Conservation (phyloP, 352 stramenopile species). For the Saprolegnia parasitica region DNA sequence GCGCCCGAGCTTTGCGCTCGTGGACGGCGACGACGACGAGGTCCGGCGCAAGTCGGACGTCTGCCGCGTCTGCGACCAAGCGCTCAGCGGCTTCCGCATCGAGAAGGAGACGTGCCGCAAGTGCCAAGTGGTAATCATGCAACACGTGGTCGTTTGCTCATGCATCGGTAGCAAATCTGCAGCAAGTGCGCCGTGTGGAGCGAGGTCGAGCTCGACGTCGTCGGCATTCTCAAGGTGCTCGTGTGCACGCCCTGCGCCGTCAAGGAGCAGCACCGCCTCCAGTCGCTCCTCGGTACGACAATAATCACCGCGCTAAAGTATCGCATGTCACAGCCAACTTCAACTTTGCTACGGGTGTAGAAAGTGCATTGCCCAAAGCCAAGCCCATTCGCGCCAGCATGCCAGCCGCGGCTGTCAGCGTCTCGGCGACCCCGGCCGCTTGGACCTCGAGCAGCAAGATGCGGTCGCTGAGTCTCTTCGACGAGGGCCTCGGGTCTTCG, state of each 20-base stretch:
- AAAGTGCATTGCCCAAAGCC: not conserved
- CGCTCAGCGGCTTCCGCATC: slow-evolving; percentile 10
- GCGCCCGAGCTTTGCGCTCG: not conserved
- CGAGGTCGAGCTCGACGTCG: slow-evolving; percentile 26
- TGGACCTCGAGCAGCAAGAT: slow-evolving; percentile 2
- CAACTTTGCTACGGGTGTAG: too few relatives aligned
- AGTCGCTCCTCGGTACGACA: not conserved
- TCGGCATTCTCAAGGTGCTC: slow-evolving; percentile 26
- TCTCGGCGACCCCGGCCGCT: not conserved
- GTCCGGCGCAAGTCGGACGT: not conserved
- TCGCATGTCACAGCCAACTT: too few relatives aligned
- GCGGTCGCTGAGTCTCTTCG: not conserved
- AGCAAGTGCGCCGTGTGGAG: slow-evolving; percentile 16
- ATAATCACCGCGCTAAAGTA: not conserved
- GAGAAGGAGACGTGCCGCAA: slow-evolving; percentile 20
- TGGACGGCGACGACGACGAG: not conserved
- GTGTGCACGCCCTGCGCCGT: slow-evolving; percentile 22
- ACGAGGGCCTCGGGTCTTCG: not conserved
- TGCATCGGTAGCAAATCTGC: slow-evolving; percentile 1
- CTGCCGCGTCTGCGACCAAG: slow-evolving; percentile 22
- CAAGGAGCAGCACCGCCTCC: slow-evolving; percentile 8
- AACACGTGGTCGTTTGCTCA: not conserved
- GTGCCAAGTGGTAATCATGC: slow-evolving; percentile 1
- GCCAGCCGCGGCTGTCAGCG: not conserved
- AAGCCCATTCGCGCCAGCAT: not conserved